Evolutionary conservation across 2,329 filamentous ascomycete species (phyloP), one percentile per base, ranked within the genome.

Genomic region (Thelonectria olida): DNA sequence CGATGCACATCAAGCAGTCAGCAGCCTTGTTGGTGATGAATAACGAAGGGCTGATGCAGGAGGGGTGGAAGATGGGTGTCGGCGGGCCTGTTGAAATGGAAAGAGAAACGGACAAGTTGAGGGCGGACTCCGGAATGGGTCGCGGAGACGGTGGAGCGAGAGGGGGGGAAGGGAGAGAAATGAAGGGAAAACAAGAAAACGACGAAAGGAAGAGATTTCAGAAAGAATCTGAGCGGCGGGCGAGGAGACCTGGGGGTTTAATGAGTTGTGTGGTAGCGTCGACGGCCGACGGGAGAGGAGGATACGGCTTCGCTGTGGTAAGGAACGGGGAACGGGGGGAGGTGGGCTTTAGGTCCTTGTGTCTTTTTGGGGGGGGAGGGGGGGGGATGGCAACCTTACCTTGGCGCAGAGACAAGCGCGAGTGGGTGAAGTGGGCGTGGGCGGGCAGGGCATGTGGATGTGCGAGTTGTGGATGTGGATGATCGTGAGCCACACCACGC

Each of bases 91-190:
- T 68, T 71, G 64, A 69, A 61, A 61, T 67, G 65, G 55, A 55
- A 66, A 72, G 61, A 67, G 68, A 68, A 69, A 70, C 61, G 57
- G 45, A 61, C 53, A 58, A 63, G 63, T 63, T 67, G 68, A 67
- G 63, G 66, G 63, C 62, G 60, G n/a, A 69, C 69, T 72, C 69
- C 69, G 68, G 69, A 67, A 72, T 66, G 70, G 70, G 70, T 71
- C 71, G 67, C 72, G 70, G 70, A 71, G 74, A 74, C 66, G 68
- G 74, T 72, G 75, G 70, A 74, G 66, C 67, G 69, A 67, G 65
- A 65, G 63, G 62, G 64, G 64, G 62, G 54, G 61, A 64, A 64
- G 63, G 63, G 63, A 64, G 65, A 62, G 67, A 69, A 67, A 71
- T 70, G 65, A 70, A 72, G 67, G 67, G 65, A 67, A 71, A 70